Base-by-base conservation (phyloP, 2,329 filamentous ascomycete species). In the Paracoccidioides brasiliensis region DNA sequence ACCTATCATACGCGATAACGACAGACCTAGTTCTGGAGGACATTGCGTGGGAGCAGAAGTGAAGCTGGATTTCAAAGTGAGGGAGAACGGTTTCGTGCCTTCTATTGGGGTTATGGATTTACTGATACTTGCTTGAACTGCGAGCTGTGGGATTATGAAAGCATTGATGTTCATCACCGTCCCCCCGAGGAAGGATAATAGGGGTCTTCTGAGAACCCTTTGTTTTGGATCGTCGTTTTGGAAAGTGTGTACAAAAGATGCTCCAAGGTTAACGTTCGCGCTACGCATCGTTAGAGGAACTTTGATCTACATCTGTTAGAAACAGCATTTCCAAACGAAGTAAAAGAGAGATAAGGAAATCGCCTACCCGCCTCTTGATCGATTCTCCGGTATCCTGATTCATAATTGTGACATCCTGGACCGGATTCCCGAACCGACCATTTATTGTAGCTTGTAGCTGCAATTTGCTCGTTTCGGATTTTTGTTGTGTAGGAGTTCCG, bases 61-160 rank as follows among this genome's bases (percentile, higher is more conserved):
- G 49, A 71, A 64, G n/a, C 54, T 63, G 41, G 62, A 65, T 45
- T 61, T 62, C 10, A 68, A 43, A 33, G 62, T 62, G 42, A 73
- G 55, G 30, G 59, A 63, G 54, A 74, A 63, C 1, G 70, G 71
- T 35, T 57, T 64, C 32, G 66, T 68, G 22, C 67, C 66, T 8
- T 64, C 58, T 32, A 71, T 59, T 7, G 63, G 67, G 3, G 62
- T 59, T 28, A 72, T 58, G 5, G 61, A 55, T 55, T 70, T 69
- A 22, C 59, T 57, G 41, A 72, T 35, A 10, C 59, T 64, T 22
- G 66, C 61, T 48, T 65, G 61, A 15, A 72, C 32, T 5, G 60
- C 46, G 5, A 66, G 69, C 4, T 54, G 41, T 10, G 71, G 71
- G 37, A 74, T 60, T 45, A 71, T 38, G 5, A 60, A 58, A 14